Base-by-base conservation (phyloP, 257 asterid species). In the Penstemon davidsonii region DNA sequence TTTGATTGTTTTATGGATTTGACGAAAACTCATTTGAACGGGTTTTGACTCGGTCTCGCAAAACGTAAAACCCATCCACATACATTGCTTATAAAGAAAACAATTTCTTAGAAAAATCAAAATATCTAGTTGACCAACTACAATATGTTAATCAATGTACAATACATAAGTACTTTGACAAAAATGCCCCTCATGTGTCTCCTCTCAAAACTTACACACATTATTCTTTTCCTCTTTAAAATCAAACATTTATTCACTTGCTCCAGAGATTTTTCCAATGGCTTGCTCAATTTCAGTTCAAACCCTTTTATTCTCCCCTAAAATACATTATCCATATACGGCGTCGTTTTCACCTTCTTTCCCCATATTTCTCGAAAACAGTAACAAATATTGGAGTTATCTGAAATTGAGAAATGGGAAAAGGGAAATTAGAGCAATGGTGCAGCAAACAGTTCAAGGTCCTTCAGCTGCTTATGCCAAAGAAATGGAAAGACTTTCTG, bases 401-500 rank as follows among this genome's bases (percentile, higher is more conserved):
- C 45, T 54, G 60, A 68, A 59, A 50, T 60, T 19, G 37, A 37
- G 66, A 9, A 55, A 33, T 50, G 72, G 51, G 69, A 56, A 45
- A 55, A 70, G 70, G 63, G 58, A 49, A 46, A 13, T 47, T 4
- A 46, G 60, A 79, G 85, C 95, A 11, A 82, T 82, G 89, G 92
- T 81, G 75, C 79, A 79, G 82, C 81, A 83, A 72, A 75, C 85
- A 5, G 79, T 70, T 7, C 88, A 84, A 79, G 95, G 90, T 36
- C 84, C 95, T 69, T 74, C 91, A 5, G 86, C 95, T 71, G 82
- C 85, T 68, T 89, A 87, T 72, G 96, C 96, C 49, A 89, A 83
- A 70, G 91, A 85, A 61, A 89, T 89, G 95, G 95, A 87, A 60
- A 79, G 91, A 50, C 83, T 85, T 68, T 79, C 95, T 42, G 95